phyloP scores from a whole-genome alignment of 306 rosid species.

The Fragaria vesca region DNA sequence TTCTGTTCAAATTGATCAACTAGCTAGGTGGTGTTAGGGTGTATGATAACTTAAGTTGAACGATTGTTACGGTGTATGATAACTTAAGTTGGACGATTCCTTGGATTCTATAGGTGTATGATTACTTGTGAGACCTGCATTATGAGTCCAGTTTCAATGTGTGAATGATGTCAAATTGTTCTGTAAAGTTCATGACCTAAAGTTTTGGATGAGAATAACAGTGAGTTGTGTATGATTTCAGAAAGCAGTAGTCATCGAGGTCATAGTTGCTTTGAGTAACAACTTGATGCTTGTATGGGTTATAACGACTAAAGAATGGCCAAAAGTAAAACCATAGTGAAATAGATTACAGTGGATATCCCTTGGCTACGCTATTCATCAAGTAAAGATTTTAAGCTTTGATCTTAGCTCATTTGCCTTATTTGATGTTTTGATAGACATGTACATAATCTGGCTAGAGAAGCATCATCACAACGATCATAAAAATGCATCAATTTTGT shows the following conservation, averaged over 20 bases:
- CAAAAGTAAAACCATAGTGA: not conserved
- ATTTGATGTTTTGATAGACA: too few relatives aligned
- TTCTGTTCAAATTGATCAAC: not conserved
- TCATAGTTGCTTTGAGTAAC: slow-evolving; percentile 3
- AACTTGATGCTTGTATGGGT: not conserved
- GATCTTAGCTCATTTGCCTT: not conserved
- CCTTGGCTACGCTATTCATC: not conserved
- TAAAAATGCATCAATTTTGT: too few relatives aligned
- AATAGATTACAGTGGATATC: not conserved
- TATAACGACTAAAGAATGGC: not conserved
- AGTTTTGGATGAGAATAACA: not conserved
- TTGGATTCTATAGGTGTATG: not conserved
- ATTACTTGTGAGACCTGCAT: slow-evolving; percentile 1
- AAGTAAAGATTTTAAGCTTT: not conserved
- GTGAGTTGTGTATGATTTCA: not conserved
- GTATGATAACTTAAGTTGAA: not conserved
- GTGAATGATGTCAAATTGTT: not conserved
- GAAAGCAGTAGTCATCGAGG: not conserved
- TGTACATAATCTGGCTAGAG: too few relatives aligned
- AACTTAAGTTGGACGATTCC: not conserved
- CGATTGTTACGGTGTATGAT: not conserved
- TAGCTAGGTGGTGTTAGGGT: not conserved
- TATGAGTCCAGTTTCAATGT: not conserved
- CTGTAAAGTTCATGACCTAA: not conserved
- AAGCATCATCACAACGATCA: too few relatives aligned